phyloP scores from a whole-genome alignment of 1,284 basidiomycete species.

The Malassezia obtusa region DNA sequence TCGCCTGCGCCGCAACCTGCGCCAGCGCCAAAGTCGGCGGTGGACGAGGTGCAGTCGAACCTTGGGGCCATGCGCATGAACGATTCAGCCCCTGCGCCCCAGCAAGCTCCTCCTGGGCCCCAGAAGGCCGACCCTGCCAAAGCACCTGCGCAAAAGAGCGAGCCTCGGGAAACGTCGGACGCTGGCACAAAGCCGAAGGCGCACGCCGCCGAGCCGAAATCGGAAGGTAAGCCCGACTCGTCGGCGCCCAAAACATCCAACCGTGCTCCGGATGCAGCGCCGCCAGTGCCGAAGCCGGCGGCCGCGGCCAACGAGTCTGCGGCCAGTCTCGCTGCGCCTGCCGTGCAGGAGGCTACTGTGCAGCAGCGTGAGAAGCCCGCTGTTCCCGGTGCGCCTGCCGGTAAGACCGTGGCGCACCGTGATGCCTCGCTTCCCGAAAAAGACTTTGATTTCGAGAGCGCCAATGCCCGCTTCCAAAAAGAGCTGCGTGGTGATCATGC shows the following conservation, averaged over 20 bases:
- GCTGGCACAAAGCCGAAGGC: too few species aligned
- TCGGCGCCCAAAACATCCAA: too few species aligned
- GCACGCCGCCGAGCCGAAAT: too few species aligned
- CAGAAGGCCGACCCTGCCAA: background rate
- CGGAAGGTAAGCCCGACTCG: background rate
- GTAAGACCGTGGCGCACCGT: background rate
- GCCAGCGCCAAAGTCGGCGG: constrained; percentile 16
- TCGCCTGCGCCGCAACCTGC: constrained; percentile 15
- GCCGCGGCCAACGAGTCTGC: background rate
- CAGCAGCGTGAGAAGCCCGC: background rate
- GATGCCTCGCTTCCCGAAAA: constrained; percentile 20
- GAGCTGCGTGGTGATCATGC: background rate
- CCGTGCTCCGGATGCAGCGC: too few species aligned
- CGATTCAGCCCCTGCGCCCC: constrained; percentile 10
- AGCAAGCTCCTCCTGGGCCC: too few species aligned
- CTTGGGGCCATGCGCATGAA: background rate
- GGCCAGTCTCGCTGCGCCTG: background rate
- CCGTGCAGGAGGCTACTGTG: background rate
- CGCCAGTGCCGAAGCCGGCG: too few species aligned
- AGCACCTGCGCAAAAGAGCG: background rate
- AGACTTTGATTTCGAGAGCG: constrained; percentile 45
- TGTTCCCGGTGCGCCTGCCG: background rate
- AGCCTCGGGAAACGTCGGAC: too few species aligned
- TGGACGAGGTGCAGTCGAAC: constrained; percentile 6
- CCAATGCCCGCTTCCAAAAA: constrained; percentile 44